Evolutionary conservation across 2,329 filamentous ascomycete genomes (phyloP), one percentile per base, ranked within the genome.

Genomic region (Penicillium sp.): DNA sequence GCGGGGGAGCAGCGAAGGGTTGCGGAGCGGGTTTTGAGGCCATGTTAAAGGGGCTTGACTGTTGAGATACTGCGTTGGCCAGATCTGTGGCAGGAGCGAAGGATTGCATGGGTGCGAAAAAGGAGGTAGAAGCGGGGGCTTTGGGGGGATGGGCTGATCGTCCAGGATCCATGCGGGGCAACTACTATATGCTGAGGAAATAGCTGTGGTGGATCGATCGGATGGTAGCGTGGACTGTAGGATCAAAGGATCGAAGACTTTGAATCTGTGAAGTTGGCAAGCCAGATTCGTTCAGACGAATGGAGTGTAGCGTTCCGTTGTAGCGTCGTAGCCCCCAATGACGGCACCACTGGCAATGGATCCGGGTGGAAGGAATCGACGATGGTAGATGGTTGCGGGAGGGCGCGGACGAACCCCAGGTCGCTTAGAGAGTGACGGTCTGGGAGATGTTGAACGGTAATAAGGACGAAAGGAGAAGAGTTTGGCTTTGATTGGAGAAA

Each of bases 141-240:
- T 65, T 58, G 31, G 64, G 35, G 21, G 59, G 47, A 55, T 59
- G 62, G 47, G 52, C 19, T 54, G 65, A 54, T 56, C 44, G 59
- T 21, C 57, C 59, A 29, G 63, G 56, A 52, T 65, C 55, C 65
- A 66, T 67, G 56, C 29, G 35, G 45, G n/a, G 19, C 26, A 49
- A 21, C 7, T 29, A 29, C 13, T 46, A 45, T 50, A n/a, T 39
- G 29, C n/a, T 21, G 54, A 46, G 27, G 16, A 27, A 33, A 24
- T 24, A 33, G 44, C 27, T n/a, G 29, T 47, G 31, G 24, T 11
- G 31, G 24, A 22, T 42, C n/a, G 31, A 24, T 16, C 26, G 33
- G 42, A 55, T 42, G 51, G 5, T 49, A 37, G 0, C 9, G 35
- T 27, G 21, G 52, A 27, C 26, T 52, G 42, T 39, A 35, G 52